Conservation (phyloP, 257 asterid species). For the Solanum bulbocastanum region DNA sequence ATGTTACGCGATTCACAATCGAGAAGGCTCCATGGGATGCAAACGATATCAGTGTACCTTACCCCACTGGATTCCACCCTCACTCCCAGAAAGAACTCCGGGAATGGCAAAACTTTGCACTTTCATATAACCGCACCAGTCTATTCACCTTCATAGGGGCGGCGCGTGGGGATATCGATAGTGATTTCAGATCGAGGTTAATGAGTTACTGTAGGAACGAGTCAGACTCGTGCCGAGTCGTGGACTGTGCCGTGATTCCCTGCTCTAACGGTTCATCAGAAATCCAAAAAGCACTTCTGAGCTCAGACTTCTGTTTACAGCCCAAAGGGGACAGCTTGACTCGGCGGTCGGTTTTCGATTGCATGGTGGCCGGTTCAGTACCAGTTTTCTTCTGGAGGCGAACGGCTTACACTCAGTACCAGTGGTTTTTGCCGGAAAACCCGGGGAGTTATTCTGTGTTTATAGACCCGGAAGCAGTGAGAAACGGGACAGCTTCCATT, state of each 20-base stretch:
- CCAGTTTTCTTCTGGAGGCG: conserved; percentile 72
- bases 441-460: conserved; percentile 75
- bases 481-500: conserved; percentile 40
- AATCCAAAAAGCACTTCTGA: conserved; percentile 30
- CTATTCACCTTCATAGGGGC: conserved; percentile 55
- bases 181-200: conserved; percentile 42
- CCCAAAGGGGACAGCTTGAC: conserved; percentile 71
- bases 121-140: conserved; percentile 25
- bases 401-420: conserved; percentile 65
- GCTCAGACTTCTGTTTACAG: conserved; percentile 66
- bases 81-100: conserved; percentile 23
- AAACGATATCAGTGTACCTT: conserved; percentile 67
- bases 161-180: conserved; percentile 21
- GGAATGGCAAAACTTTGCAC: conserved; percentile 50
- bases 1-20: conserved; percentile 42
- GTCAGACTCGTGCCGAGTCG: conserved; percentile 27
- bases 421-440: conserved; percentile 76
- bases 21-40: conserved; percentile 72
- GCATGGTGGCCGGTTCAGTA: conserved; percentile 70
- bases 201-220: conserved; percentile 36
- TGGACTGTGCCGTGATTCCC: conserved; percentile 43
- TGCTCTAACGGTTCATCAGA: conserved; percentile 36
- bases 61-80: conserved; percentile 91
- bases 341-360: conserved; percentile 59
- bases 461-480: conserved; percentile 49